These are phyloP conservation scores for Balamuthia mandrillaris DNA, from an alignment of 208 protist genomes.

Conservation along the genomic window DNA sequence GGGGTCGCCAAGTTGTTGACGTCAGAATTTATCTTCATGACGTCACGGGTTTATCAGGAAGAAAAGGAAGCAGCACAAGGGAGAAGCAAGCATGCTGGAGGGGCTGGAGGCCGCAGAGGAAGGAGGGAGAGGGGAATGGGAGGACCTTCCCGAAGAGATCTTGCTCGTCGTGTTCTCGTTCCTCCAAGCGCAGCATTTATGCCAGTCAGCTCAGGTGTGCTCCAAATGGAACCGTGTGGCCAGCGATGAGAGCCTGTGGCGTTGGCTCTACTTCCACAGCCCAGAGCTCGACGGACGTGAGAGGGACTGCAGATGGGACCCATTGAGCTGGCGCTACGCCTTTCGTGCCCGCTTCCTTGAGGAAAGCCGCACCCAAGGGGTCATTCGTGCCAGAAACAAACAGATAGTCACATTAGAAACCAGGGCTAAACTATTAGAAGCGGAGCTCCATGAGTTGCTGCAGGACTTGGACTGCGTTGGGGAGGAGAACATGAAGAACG, in stretches of 20 bases:
- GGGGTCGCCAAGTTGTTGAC: no score
- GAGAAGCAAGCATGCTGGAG: no score
- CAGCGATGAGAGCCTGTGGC: background rate
- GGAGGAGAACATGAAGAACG: background rate
- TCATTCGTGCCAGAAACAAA: background rate
- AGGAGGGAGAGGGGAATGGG: no score
- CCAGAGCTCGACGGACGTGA: no score
- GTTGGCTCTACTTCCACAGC: background rate
- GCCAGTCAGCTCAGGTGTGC: background rate
- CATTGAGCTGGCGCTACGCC: background rate
- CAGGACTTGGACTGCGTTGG: background rate
- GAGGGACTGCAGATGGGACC: no score
- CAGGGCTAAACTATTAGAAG: background rate
- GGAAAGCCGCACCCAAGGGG: background rate
- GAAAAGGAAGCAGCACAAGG: no score
- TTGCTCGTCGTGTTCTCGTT: background rate
- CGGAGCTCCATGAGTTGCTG: background rate
- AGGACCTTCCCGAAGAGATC: background rate
- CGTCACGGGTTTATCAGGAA: no score
- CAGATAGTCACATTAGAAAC: no score
- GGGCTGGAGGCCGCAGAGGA: no score
- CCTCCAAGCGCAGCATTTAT: background rate
- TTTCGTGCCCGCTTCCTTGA: background rate
- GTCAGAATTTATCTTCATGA: no score
- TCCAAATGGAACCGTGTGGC: background rate